Percentiles rank a stretch among this genome's conserved stretches.
Conservation (phyloP, 2,329 filamentous ascomycete genomes). For the Trematosphaeria pertusa region DNA sequence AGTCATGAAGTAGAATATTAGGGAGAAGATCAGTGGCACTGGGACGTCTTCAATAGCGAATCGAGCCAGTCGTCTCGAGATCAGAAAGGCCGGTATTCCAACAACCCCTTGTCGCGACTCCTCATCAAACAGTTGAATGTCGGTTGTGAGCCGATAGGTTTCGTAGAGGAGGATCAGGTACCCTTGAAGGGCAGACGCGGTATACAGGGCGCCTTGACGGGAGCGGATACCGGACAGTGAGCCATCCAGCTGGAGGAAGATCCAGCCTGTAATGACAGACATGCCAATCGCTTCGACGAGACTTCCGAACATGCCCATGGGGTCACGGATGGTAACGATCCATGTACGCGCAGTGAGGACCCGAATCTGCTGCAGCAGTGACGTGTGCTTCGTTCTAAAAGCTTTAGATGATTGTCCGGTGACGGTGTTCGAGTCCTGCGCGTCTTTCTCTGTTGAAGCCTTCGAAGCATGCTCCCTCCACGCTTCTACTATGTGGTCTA, state of each 20-base stretch:
- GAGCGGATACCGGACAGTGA: conserved; percentile 76
- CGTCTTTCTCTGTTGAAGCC: conserved; percentile 20
- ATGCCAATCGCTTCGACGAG: conserved; percentile 74
- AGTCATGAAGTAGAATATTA: conserved; percentile 80
- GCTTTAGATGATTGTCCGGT: conserved; percentile 14
- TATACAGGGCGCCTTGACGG: conserved; percentile 75
- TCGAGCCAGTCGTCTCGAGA: conserved; percentile 73
- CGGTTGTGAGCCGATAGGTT: conserved; percentile 75
- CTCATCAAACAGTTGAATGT: conserved; percentile 78
- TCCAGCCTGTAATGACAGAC: conserved; percentile 75
- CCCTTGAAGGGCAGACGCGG: conserved; percentile 73
- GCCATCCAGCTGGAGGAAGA: conserved; percentile 70
- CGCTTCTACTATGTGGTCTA: conserved; percentile 65
- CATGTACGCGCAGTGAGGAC: conserved; percentile 74
- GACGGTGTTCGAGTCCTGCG: conserved; percentile 4
- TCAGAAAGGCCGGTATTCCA: conserved; percentile 70
- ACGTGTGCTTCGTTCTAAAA: conserved; percentile 54
- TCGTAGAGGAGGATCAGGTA: conserved; percentile 81
- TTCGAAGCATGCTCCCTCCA: conserved; percentile 57
- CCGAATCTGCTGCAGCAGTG: conserved; percentile 66
- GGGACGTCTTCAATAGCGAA: conserved; percentile 75
- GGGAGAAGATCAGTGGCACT: conserved; percentile 72
- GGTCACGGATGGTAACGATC: conserved; percentile 76
- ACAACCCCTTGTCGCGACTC: conserved; percentile 77
- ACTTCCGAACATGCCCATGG: conserved; percentile 75